A percentile compares a stretch with the other conserved stretches of the same genome.
Evolutionary conservation across 805 yeast genomes (phyloP).

Genomic region (Candida railenensis): DNA sequence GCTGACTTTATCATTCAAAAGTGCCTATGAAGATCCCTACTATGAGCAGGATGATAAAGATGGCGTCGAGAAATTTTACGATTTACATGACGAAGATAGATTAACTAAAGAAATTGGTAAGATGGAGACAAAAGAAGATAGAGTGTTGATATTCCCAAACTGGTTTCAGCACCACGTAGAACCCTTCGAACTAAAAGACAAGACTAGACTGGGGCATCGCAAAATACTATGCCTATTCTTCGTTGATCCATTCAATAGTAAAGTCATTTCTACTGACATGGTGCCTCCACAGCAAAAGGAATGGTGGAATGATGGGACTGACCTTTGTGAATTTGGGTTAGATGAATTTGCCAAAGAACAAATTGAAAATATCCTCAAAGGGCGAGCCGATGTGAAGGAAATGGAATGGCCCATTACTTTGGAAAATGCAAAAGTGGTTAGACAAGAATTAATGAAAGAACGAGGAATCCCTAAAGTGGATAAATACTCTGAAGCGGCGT

Average conservation of each 20-base stretch:
- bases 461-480: conserved; percentile 11
- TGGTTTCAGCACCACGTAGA: conserved; percentile 38
- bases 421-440: conserved; percentile 22
- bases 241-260: conserved; percentile 29
- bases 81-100: conserved; percentile 20
- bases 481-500: conserved; percentile 9
- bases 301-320: conserved; percentile 5
- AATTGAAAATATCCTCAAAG: neutral
- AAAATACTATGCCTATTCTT: conserved; percentile 40
- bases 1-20: conserved; percentile 23
- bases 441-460: conserved; percentile 32
- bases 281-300: conserved; percentile 28
- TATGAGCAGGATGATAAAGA: conserved; percentile 27
- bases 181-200: conserved; percentile 34
- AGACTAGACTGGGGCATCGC: conserved; percentile 34
- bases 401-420: conserved; percentile 16
- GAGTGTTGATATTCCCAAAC: conserved; percentile 31
- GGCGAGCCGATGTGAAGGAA: neutral
- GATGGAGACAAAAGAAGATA: conserved; percentile 17
- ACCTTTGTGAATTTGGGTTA: neutral
- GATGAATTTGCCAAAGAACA: neutral
- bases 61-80: conserved; percentile 18
- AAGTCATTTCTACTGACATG: conserved; percentile 18
- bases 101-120: conserved; percentile 16
- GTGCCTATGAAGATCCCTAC: conserved; percentile 18